A percentile compares a stretch with the other conserved stretches of the same genome.
Evolutionary conservation across 140 eudicot species (phyloP).

Genomic region (Ambrosia hybrid): DNA sequence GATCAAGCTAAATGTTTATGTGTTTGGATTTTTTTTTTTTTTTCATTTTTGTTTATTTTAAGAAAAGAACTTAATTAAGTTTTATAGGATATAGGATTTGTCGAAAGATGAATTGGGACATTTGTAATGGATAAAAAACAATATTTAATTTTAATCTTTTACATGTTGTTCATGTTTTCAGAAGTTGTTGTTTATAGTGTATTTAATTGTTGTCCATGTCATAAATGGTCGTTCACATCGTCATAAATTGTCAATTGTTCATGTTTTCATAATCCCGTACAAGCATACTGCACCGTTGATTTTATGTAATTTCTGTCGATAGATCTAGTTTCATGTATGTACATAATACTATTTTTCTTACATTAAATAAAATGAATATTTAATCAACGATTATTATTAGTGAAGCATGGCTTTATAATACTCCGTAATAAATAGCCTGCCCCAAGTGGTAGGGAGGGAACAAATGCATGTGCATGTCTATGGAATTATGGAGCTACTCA

Average conservation of each 20-base stretch:
- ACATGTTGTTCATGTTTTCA: background rate
- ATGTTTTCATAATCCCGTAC: background rate
- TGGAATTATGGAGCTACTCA: slow-evolving; percentile 45
- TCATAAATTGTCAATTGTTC: background rate
- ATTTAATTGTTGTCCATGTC: too few relatives aligned
- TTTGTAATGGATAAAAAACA: slow-evolving; percentile 67
- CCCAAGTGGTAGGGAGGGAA: slow-evolving; percentile 55
- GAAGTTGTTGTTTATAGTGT: background rate
- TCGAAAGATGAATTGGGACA: slow-evolving; percentile 45
- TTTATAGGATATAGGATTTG: slow-evolving; percentile 54
- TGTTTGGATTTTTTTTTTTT: slow-evolving; percentile 54
- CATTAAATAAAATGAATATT: slow-evolving; percentile 4
- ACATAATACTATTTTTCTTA: background rate
- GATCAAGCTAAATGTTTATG: slow-evolving; percentile 53
- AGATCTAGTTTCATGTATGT: background rate
- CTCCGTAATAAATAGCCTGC: slow-evolving; percentile 32
- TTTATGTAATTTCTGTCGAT: background rate
- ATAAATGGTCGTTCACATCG: too few relatives aligned
- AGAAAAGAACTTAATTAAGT: slow-evolving; percentile 24
- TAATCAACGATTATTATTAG: slow-evolving; percentile 22
- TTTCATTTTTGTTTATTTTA: slow-evolving; percentile 16
- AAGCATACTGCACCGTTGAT: background rate
- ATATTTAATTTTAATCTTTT: slow-evolving; percentile 21
- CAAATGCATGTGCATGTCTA: slow-evolving; percentile 71
- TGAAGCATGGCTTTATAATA: slow-evolving; percentile 32